Conservation (phyloP, 495 filamentous ascomycete species). For the Penicillium macrosclerotiorum region DNA sequence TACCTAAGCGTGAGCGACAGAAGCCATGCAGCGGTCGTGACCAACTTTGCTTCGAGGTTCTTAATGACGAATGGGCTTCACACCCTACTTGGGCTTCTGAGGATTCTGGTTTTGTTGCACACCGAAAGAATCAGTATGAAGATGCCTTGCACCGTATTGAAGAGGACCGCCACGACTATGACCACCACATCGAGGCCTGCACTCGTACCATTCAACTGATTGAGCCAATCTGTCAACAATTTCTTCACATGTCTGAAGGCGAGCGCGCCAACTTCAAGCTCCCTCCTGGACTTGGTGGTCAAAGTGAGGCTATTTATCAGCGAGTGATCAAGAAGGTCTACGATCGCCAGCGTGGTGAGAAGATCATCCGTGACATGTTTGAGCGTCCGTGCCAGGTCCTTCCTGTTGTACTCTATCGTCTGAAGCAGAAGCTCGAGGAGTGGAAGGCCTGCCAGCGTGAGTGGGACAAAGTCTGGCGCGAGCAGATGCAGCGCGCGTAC, state of each 20-base stretch:
- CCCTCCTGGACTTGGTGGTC: slow-evolving; percentile 80
- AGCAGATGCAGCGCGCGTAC: slow-evolving; percentile 87
- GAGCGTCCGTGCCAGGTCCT: slow-evolving; percentile 76
- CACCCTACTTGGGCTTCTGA: slow-evolving; percentile 99
- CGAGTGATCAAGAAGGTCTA: slow-evolving; percentile 99
- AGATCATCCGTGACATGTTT: slow-evolving; percentile 81
- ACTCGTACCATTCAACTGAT: slow-evolving; percentile 90
- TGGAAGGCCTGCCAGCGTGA: slow-evolving; percentile 96
- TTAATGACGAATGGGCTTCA: slow-evolving; percentile 98
- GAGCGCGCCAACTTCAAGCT: slow-evolving; percentile 74
- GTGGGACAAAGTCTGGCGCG: slow-evolving; percentile 98
- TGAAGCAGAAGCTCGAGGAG: slow-evolving; percentile 93
- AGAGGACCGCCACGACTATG: slow-evolving; percentile 98
- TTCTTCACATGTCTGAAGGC: slow-evolving; percentile 66
- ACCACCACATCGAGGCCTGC: slow-evolving; percentile 95
- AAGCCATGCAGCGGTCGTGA: slow-evolving; percentile 91
- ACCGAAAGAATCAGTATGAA: slow-evolving; percentile 92
- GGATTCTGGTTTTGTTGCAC: slow-evolving; percentile 96
- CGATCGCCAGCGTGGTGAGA: slow-evolving; percentile 73
- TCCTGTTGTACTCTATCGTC: slow-evolving; percentile 77
- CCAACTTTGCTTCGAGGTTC: slow-evolving; percentile 82
- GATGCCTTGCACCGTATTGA: slow-evolving; percentile 94
- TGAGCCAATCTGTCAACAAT: slow-evolving; percentile 87
- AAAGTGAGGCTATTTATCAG: slow-evolving; percentile 94
- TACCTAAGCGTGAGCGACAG: slow-evolving; percentile 84